phyloP scores from a whole-genome alignment of 768 basidiomycete genomes.

The Albatrellus ellisii region DNA sequence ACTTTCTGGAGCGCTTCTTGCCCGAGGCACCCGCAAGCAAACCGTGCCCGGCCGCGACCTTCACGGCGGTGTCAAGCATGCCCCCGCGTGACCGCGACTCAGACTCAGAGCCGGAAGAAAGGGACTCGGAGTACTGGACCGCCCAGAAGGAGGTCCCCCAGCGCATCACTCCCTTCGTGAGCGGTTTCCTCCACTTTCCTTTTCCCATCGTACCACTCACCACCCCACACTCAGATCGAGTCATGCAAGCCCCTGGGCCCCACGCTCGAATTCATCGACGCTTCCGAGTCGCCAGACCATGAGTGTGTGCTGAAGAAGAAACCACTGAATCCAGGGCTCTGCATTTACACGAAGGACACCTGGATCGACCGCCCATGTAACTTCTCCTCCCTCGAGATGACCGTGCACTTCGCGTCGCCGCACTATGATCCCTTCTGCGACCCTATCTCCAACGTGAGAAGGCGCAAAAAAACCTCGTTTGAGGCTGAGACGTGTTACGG shows the following conservation, averaged over 20 bases:
- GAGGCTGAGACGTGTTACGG: neutral
- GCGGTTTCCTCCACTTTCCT: no score
- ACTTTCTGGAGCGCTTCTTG: neutral
- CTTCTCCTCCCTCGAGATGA: neutral
- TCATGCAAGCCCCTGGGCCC: neutral
- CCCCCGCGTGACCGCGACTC: no score
- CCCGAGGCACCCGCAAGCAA: neutral
- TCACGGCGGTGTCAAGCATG: no score
- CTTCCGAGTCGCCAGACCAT: neutral
- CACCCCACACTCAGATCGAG: neutral
- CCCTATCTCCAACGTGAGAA: no score
- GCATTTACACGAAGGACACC: no score
- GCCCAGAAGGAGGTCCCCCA: no score
- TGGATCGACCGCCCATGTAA: neutral
- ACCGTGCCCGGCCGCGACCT: neutral
- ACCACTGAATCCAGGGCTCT: neutral
- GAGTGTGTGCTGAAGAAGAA: neutral
- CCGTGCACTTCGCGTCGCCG: neutral
- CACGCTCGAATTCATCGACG: neutral
- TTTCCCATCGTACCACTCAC: no score
- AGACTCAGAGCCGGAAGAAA: no score
- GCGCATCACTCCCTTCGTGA: no score
- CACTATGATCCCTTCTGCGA: neutral
- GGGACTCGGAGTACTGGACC: no score
- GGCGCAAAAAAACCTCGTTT: neutral